Evolutionary conservation across 2,329 filamentous ascomycete species (phyloP).

Genomic region (Pyrenophora graminea): DNA sequence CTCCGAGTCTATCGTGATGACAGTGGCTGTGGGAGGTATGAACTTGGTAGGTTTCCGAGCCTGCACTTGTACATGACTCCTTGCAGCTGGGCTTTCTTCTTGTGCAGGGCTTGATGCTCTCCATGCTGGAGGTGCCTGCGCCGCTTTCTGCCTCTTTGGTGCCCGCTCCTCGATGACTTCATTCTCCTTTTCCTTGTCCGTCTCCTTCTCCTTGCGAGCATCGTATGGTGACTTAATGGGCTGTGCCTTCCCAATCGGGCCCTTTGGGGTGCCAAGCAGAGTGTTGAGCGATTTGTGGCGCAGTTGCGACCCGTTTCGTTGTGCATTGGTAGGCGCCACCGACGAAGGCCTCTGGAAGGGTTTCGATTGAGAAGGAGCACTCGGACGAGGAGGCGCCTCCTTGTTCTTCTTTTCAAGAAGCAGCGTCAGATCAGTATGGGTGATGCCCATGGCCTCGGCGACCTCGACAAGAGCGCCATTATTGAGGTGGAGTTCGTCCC

Average conservation of each 20-base stretch:
- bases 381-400: slow-evolving; percentile 26
- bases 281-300: slow-evolving; percentile 65
- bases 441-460: slow-evolving; percentile 71
- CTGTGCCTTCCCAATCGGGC: slow-evolving; percentile 64
- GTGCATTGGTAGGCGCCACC: slow-evolving; percentile 19
- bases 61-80: slow-evolving; percentile 28
- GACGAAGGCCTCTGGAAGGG: slow-evolving; percentile 27
- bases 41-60: slow-evolving; percentile 21
- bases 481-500: slow-evolving; percentile 81
- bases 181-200: slow-evolving; percentile 26
- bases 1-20: slow-evolving; percentile 47
- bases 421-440: slow-evolving; percentile 76
- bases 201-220: slow-evolving; percentile 43
- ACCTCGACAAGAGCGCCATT: slow-evolving; percentile 80
- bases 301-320: slow-evolving; percentile 44
- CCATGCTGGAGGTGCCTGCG: slow-evolving; percentile 12
- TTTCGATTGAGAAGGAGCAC: slow-evolving; percentile 21
- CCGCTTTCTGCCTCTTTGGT: slow-evolving; percentile 47
- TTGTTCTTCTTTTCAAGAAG: slow-evolving; percentile 71
- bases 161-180: slow-evolving; percentile 40
- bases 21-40: slow-evolving; percentile 30
- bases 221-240: slow-evolving; percentile 71
- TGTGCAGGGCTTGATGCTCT: slow-evolving; percentile 22
- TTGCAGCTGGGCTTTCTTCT: slow-evolving; percentile 16
- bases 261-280: slow-evolving; percentile 67